Conservation (phyloP, 345 rosid genomes). For the Brassica incana region DNA sequence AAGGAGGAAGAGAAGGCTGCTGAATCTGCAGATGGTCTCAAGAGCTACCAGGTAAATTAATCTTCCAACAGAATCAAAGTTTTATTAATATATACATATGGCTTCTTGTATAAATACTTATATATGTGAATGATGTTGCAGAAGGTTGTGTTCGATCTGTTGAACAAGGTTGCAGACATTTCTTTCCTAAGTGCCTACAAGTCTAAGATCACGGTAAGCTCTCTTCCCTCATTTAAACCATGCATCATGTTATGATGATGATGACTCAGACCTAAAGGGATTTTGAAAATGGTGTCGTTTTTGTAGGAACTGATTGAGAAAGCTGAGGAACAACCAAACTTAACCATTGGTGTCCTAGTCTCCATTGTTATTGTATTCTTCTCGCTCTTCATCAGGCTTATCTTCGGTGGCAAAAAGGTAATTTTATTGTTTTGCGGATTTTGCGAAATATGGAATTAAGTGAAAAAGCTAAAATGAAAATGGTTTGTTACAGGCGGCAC, state of each 20-base stretch:
- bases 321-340: conserved; percentile 71
- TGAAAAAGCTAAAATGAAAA: conserved; percentile 8
- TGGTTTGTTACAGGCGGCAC: conserved; percentile 26
- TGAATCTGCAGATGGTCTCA: conserved; percentile 44
- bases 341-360: conserved; percentile 59
- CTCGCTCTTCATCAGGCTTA: conserved; percentile 47
- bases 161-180: conserved; percentile 73
- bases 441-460: not conserved
- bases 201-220: conserved; percentile 57
- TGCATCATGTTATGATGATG: not conserved
- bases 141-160: conserved; percentile 61
- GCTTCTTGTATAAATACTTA: not conserved
- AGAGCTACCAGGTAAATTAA: conserved; percentile 42
- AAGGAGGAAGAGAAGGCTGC: conserved; percentile 69
- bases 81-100: too few species aligned
- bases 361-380: conserved; percentile 52
- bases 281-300: not conserved
- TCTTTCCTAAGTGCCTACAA: conserved; percentile 66
- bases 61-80: not conserved
- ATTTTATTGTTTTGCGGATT: not conserved
- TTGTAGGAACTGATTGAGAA: conserved; percentile 68
- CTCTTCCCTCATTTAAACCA: not conserved
- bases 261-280: not conserved
- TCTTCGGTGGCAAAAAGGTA: conserved; percentile 79
- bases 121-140: conserved; percentile 35